A percentile compares a stretch with the other conserved stretches of the same genome.
phyloP scores from a whole-genome alignment of 306 rosid genomes.

The Amphicarpaea edgeworthii region DNA sequence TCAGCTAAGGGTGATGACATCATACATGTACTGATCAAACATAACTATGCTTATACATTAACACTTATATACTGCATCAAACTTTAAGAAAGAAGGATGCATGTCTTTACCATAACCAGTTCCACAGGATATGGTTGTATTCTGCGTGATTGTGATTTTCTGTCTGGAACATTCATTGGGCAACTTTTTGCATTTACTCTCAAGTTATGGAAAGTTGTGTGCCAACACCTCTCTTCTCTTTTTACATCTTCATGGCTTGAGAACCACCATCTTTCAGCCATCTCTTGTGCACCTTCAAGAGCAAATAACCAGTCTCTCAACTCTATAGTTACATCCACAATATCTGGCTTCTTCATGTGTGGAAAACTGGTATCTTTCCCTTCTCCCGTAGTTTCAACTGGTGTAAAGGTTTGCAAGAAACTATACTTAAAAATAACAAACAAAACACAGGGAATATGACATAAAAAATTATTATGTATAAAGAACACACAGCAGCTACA shows the following conservation, averaged over 20 bases:
- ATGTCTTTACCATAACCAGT: conserved; percentile 70
- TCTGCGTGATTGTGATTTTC: conserved; percentile 52
- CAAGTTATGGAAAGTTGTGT: conserved; percentile 72
- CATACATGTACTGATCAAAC: background rate
- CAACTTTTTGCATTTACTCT: conserved; percentile 68
- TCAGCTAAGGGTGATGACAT: background rate
- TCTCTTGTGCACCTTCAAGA: conserved; percentile 85
- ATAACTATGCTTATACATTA: background rate
- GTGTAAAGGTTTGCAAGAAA: conserved; percentile 26
- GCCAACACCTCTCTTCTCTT: conserved; percentile 96
- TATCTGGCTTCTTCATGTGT: conserved; percentile 76
- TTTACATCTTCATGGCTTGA: conserved; percentile 55
- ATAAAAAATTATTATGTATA: background rate
- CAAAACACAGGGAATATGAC: conserved; percentile 1
- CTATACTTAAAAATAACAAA: conserved; percentile 15
- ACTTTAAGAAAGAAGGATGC: conserved; percentile 35
- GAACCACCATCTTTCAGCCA: conserved; percentile 76
- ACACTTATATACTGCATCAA: conserved; percentile 10
- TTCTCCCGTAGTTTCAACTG: conserved; percentile 62
- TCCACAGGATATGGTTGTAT: conserved; percentile 65
- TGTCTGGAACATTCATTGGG: conserved; percentile 57
- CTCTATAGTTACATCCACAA: conserved; percentile 71
- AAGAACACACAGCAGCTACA: conserved; percentile 34
- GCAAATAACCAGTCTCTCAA: conserved; percentile 94
- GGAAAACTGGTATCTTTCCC: conserved; percentile 58